Conservation (phyloP, 2,329 filamentous ascomycete genomes). For the Cadophora gregata region DNA sequence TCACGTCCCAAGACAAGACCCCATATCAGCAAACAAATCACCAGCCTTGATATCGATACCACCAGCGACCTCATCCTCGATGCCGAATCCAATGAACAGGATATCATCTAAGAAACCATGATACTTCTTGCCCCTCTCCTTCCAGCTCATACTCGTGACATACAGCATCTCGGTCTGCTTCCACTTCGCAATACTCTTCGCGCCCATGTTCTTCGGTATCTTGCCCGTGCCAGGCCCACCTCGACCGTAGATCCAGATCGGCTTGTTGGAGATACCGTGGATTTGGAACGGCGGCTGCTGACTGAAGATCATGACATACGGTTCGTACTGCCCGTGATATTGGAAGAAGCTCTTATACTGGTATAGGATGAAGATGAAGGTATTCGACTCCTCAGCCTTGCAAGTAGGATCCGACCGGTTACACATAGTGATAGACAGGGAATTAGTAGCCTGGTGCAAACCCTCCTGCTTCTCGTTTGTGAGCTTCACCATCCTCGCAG, state of each 20-base stretch:
- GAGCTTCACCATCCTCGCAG: constrained; percentile 51
- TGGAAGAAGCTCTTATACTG: constrained; percentile 59
- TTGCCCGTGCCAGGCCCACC: constrained; percentile 32
- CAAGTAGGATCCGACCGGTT: constrained; percentile 53
- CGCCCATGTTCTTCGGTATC: neutral
- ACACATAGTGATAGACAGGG: constrained; percentile 61
- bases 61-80: constrained; percentile 56
- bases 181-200: constrained; percentile 18
- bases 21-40: constrained; percentile 54
- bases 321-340: constrained; percentile 60
- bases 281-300: constrained; percentile 56
- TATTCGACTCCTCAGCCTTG: constrained; percentile 52
- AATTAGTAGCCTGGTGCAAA: constrained; percentile 66
- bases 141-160: constrained; percentile 63
- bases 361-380: constrained; percentile 60
- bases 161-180: constrained; percentile 61
- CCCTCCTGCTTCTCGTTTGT: constrained; percentile 47
- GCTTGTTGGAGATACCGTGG: constrained; percentile 55
- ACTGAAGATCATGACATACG: constrained; percentile 59
- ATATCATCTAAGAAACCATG: constrained; percentile 63
- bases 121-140: constrained; percentile 52
- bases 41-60: constrained; percentile 58
- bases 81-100: constrained; percentile 60
- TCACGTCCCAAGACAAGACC: constrained; percentile 41
- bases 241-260: constrained; percentile 62